Evolutionary conservation across 2,329 filamentous ascomycete species (phyloP).

Genomic region (Neonectria punicea): DNA sequence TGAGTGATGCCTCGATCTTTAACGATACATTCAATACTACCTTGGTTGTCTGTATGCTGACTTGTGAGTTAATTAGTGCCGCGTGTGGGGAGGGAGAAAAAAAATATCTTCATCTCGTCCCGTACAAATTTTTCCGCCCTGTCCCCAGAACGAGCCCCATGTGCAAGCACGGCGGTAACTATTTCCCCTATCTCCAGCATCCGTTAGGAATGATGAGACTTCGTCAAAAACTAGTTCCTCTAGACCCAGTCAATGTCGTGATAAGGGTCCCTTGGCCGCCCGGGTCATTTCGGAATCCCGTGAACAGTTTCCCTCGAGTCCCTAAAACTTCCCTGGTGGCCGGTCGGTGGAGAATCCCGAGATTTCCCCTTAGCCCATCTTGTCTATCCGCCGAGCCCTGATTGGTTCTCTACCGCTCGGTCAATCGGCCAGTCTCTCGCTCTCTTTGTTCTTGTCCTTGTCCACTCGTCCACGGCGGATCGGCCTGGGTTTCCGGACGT

Average conservation of each 20-base stretch:
- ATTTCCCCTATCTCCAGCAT: not conserved
- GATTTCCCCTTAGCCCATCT: slow-evolving; percentile 27
- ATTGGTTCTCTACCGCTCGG: not conserved
- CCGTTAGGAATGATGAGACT: slow-evolving; percentile 3
- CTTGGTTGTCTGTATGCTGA: not conserved
- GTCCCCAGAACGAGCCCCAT: not conserved
- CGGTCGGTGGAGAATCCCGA: slow-evolving; percentile 33
- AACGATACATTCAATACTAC: not conserved
- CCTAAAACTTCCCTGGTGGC: not conserved
- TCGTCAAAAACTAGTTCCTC: slow-evolving; percentile 20
- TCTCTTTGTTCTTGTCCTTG: slow-evolving; percentile 21
- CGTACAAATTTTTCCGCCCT: too few species aligned
- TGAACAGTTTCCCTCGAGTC: not conserved
- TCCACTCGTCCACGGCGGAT: slow-evolving; percentile 23
- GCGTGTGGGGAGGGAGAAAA: not conserved
- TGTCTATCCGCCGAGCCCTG: not conserved
- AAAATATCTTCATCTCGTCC: not conserved
- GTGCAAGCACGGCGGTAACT: not conserved
- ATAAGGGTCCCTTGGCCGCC: slow-evolving; percentile 27
- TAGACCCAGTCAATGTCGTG: slow-evolving; percentile 14
- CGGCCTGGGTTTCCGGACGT: slow-evolving; percentile 23
- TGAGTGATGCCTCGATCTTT: not conserved
- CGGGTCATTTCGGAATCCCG: slow-evolving; percentile 38
- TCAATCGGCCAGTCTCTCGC: slow-evolving; percentile 2
- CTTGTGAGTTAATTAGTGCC: not conserved